Evolutionary conservation across 2,329 filamentous ascomycete species (phyloP), one percentile per base, ranked within the genome.

Genomic region (Phoma herbarum): DNA sequence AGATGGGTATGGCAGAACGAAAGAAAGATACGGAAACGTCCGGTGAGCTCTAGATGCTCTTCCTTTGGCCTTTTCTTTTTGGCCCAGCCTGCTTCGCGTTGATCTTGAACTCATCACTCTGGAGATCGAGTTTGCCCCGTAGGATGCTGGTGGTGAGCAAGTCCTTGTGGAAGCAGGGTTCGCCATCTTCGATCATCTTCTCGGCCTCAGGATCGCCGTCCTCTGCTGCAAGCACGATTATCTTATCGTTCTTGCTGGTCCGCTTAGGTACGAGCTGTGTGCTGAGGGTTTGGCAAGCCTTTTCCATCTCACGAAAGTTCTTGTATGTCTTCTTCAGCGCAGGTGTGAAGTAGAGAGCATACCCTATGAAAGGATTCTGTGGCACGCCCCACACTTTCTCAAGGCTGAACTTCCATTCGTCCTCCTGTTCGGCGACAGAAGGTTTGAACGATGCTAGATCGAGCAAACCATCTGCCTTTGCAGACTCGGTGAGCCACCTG

Each of bases 261-360:
- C 67, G 63, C 14, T 69, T 69, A 55, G 64, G 73, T 4, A 70
- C 61, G 2, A 79, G 67, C 6, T 61, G 62, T 5, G 78, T 80
- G 3, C 81, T 81, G 8, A 75, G 75, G 4, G 73, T 71, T 31
- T 68, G 70, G 20, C 70, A 74, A 0, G 83, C 71, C 4, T 72
- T 63, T 31, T 77, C 69, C 5, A 83, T 72, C n/a, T 79, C 76
- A 1, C 63, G 54, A 60, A 79, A 82, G 3, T 26, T 61, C 57
- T 31, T 47, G 57, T 75, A 74, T 4, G 69, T 65, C 20, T 66
- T 68, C 35, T 74, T 74, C 16, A 80, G 69, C 2, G 74, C 67
- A 10, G 74, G 74, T 0, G 82, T 84, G 68, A 84, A 79, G 64
- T 82, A 84, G 25, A 85, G 73, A 7, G 76, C 79, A 62, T 80